Evolutionary conservation across 345 rosid genomes (phyloP).

Genomic region (Hypericum androsaemum): DNA sequence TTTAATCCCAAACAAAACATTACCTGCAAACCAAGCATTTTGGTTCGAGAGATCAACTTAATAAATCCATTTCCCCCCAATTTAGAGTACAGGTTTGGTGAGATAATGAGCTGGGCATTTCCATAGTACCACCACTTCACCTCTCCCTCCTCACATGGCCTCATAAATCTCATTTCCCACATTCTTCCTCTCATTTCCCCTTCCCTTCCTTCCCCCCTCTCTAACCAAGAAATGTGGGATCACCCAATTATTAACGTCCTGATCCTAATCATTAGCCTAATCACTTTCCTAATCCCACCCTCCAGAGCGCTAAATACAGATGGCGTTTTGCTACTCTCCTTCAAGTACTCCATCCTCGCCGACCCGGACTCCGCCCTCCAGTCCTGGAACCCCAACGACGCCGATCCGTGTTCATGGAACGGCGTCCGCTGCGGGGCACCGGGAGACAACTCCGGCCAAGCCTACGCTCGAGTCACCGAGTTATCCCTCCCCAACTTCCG

Average conservation of each 20-base stretch:
- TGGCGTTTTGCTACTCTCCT: constrained; percentile 69
- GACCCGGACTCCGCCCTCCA: constrained; percentile 57
- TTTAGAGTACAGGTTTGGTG: no score
- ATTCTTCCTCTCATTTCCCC: constrained; percentile 4
- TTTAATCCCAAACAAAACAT: no score
- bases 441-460: constrained; percentile 14
- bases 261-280: constrained; percentile 6
- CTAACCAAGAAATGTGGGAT: neutral
- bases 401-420: constrained; percentile 73
- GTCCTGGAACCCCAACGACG: constrained; percentile 51
- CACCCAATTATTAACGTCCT: neutral
- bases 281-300: constrained; percentile 9
- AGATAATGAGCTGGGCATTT: no score
- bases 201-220: neutral
- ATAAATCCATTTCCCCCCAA: no score
- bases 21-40: no score
- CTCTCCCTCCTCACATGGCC: constrained; percentile 34
- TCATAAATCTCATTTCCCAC: constrained; percentile 30
- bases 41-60: no score
- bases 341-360: constrained; percentile 48
- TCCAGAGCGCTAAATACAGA: constrained; percentile 50
- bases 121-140: neutral
- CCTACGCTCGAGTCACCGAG: constrained; percentile 37
- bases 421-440: constrained; percentile 54
- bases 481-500: constrained; percentile 55